Evolutionary conservation across 2,329 filamentous ascomycete species (phyloP), one percentile per base, ranked within the genome.

Genomic region (Claviceps spartinae): DNA sequence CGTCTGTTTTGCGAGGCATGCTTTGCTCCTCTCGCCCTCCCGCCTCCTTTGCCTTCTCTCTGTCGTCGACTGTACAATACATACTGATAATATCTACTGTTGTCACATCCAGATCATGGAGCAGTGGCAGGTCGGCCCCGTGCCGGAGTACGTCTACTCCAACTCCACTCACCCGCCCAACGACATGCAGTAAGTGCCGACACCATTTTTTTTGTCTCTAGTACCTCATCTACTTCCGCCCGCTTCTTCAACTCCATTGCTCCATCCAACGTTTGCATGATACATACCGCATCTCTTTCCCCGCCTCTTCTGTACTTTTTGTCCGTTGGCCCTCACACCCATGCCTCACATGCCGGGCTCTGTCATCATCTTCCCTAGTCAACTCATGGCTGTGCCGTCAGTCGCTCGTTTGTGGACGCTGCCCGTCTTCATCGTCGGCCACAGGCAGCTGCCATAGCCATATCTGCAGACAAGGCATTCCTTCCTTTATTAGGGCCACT

Each of bases 121-220:
- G 70, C 75, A 78, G 68, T 79, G 76, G 76, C 74, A 78, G 67
- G 74, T 79, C 66, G 75, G 76, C 69, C 75, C 76, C 60, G 72
- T 79, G 68, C 76, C 76, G 69, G 75, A 78, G 67, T 77, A 78
- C 69, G 72, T 78, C 61, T 78, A 76, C 69, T 68, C 72, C 64
- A 75, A 72, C 67, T 69, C 70, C 66, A 69, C 73, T 61, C 74
- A 76, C 61, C 74, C 74, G 62, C 69, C 72, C 59, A 75, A 73
- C 68, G 74, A 77, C 58, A 75, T 78, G 66, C 75, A 78, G 76
- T 79, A 71, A 79, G 77, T 79, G 71, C 51, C 53, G 43, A 54
- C 64, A 63, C 66, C 63, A 54, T 65, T 54, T 59, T 54, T 54
- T 54, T 63, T 65, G 59, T 64, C 56, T 59, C 61, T 57, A 58